These are phyloP conservation scores for Hypoxylon sp. DNA, from an alignment of 2,329 filamentous ascomycete genomes.

Conservation along the genomic window DNA sequence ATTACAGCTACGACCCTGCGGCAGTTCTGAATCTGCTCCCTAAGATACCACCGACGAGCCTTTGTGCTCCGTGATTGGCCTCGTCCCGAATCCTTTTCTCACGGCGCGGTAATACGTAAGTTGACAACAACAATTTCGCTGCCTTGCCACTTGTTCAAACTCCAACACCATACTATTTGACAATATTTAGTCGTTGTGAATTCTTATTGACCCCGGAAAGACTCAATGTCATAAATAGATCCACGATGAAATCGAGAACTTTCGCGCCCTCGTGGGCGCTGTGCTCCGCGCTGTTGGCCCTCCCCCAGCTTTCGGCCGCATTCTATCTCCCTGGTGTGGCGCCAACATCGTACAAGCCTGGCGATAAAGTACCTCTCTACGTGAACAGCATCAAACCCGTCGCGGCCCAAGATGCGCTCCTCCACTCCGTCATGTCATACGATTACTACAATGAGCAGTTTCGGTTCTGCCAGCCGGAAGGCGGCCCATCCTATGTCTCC, in stretches of 20 bases:
- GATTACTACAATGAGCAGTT: slow-evolving; percentile 94
- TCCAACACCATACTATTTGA: neutral
- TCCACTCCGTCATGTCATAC: slow-evolving; percentile 94
- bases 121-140: slow-evolving; percentile 16
- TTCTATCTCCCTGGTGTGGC: slow-evolving; percentile 98
- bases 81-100: slow-evolving; percentile 37
- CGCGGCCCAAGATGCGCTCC: slow-evolving; percentile 80
- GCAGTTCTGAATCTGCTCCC: slow-evolving; percentile 5
- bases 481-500: slow-evolving; percentile 81
- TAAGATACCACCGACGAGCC: slow-evolving; percentile 35
- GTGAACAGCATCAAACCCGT: slow-evolving; percentile 95
- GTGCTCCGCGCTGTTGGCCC: slow-evolving; percentile 63
- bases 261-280: slow-evolving; percentile 62
- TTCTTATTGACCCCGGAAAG: slow-evolving; percentile 19
- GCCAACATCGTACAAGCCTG: slow-evolving; percentile 87
- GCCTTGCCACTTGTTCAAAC: slow-evolving; percentile 1
- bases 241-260: slow-evolving; percentile 61
- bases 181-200: neutral
- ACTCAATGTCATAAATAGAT: slow-evolving; percentile 34
- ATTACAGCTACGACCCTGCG: neutral
- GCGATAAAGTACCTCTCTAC: slow-evolving; percentile 84
- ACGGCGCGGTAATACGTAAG: slow-evolving; percentile 37
- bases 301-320: slow-evolving; percentile 71
- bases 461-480: slow-evolving; percentile 86
- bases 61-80: slow-evolving; percentile 46